Evolutionary conservation across 768 basidiomycete genomes (phyloP).

Genomic region (Pilatotrama ljubarskyi): DNA sequence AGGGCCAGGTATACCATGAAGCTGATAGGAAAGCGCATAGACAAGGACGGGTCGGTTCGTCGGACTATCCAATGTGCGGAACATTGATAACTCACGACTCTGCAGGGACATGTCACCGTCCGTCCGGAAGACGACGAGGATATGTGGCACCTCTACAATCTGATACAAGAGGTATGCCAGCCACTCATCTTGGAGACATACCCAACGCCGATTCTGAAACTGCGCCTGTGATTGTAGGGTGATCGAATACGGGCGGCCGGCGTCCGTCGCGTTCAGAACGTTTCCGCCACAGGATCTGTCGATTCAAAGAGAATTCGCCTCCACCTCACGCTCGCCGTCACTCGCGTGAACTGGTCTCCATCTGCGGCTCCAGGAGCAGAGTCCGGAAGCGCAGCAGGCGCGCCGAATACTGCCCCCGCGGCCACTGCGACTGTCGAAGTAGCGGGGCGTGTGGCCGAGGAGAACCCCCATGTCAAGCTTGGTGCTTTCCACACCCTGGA

Average conservation of each 20-base stretch:
- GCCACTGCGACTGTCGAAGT: slow-evolving; percentile 73
- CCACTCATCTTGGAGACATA: no score
- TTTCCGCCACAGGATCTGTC: slow-evolving; percentile 90
- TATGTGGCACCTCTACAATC: slow-evolving; percentile 99
- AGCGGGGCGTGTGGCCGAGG: slow-evolving; percentile 79
- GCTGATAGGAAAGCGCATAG: slow-evolving; percentile 77
- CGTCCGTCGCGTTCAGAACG: slow-evolving; percentile 86
- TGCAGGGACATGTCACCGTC: slow-evolving; percentile 88
- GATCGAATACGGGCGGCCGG: slow-evolving; percentile 86
- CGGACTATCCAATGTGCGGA: slow-evolving; percentile 5
- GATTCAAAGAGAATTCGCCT: slow-evolving; percentile 88
- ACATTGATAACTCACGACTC: neutral
- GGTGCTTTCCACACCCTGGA: slow-evolving; percentile 96
- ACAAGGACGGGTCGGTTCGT: slow-evolving; percentile 76
- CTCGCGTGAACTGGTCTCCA: slow-evolving; percentile 79
- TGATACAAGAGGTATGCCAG: slow-evolving; percentile 69
- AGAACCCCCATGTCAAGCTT: slow-evolving; percentile 88
- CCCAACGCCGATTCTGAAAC: neutral
- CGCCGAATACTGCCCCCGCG: slow-evolving; percentile 31
- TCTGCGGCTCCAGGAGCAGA: slow-evolving; percentile 44
- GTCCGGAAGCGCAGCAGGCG: slow-evolving; percentile 45
- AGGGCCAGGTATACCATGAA: slow-evolving; percentile 64
- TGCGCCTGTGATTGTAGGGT: slow-evolving; percentile 43
- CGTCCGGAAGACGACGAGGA: slow-evolving; percentile 98
- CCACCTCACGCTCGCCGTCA: slow-evolving; percentile 81